phyloP scores from a whole-genome alignment of 2,329 filamentous ascomycete species.

The Hymenoscyphus infarciens region DNA sequence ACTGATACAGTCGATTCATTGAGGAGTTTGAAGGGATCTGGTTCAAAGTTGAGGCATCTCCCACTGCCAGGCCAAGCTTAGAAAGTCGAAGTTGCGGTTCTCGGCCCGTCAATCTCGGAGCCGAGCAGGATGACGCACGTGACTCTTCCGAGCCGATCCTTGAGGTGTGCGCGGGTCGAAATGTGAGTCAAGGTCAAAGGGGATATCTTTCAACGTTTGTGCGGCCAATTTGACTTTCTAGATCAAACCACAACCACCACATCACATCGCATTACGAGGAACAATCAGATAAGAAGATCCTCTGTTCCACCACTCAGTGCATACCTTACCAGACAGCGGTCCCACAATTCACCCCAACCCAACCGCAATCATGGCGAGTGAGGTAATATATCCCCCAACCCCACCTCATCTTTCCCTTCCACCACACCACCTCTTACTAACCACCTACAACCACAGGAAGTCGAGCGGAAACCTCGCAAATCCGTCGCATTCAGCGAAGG shows the following conservation, averaged over 20 bases:
- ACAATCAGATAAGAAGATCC: neutral
- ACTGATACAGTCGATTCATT: slow-evolving; percentile 28
- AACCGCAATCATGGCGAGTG: slow-evolving; percentile 51
- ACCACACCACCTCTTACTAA: slow-evolving; percentile 24
- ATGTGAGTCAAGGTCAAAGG: slow-evolving; percentile 5
- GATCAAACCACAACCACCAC: slow-evolving; percentile 7
- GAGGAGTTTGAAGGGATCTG: slow-evolving; percentile 13
- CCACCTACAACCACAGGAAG: slow-evolving; percentile 23
- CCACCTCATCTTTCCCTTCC: slow-evolving; percentile 20
- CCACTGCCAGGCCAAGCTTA: neutral
- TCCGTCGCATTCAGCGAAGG: slow-evolving; percentile 92
- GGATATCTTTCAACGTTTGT: slow-evolving; percentile 11
- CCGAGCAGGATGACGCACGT: neutral
- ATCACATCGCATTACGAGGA: slow-evolving; percentile 2
- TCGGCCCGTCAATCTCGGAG: neutral
- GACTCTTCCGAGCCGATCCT: neutral
- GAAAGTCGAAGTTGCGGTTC: neutral
- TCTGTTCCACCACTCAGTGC: neutral
- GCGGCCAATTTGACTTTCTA: slow-evolving; percentile 6
- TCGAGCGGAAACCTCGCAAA: slow-evolving; percentile 75
- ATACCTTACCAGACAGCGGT: neutral
- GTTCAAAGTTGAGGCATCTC: neutral
- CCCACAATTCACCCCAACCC: slow-evolving; percentile 13
- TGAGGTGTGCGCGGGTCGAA: neutral
- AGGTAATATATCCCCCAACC: slow-evolving; percentile 31